Percentiles rank a stretch among this genome's conserved stretches.
Conservation (phyloP, 148 eudicot species). For the Chenopodium album region DNA sequence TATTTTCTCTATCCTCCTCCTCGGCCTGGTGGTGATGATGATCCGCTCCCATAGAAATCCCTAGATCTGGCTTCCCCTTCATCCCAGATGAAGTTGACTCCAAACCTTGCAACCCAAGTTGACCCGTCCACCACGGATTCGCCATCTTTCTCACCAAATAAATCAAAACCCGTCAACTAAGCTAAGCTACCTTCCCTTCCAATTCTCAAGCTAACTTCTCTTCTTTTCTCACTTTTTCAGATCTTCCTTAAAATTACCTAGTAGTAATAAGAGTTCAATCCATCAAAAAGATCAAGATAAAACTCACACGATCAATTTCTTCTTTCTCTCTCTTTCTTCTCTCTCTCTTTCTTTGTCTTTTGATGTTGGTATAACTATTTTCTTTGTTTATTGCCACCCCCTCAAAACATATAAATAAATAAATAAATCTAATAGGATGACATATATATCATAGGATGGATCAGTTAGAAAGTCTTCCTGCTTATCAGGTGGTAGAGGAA, state of each 20-base stretch:
- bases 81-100: slow-evolving; percentile 25
- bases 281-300: background rate
- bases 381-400: background rate
- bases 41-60: slow-evolving; percentile 16
- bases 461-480: slow-evolving; percentile 25
- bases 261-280: background rate
- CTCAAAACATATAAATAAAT: background rate
- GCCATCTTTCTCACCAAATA: slow-evolving; percentile 12
- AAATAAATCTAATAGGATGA: background rate
- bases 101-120: slow-evolving; percentile 27
- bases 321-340: too few species aligned
- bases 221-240: background rate
- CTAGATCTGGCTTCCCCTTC: slow-evolving; percentile 28
- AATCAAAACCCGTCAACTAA: background rate
- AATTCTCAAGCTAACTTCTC: too few species aligned
- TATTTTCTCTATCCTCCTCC: slow-evolving; percentile 15
- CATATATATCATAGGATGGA: slow-evolving; percentile 14
- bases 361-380: background rate
- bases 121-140: slow-evolving; percentile 33
- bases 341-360: background rate
- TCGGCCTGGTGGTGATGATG: background rate
- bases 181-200: background rate
- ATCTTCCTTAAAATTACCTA: background rate
- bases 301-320: too few species aligned
- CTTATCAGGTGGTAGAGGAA: slow-evolving; percentile 21